Evolutionary conservation across 768 basidiomycete species (phyloP), one percentile per base, ranked within the genome.

Genomic region (Termitomyces sp.): DNA sequence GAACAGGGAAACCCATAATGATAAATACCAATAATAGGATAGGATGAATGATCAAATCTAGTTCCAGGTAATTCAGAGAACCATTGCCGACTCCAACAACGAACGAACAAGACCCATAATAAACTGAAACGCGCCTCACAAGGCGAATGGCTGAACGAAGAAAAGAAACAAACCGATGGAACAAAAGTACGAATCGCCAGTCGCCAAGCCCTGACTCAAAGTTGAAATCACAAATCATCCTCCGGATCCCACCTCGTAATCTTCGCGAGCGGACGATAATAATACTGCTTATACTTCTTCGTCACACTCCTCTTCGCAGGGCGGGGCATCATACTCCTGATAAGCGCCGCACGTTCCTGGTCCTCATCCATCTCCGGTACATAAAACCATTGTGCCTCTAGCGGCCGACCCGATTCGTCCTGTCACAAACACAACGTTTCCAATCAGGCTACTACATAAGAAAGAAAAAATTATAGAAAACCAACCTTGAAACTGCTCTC

Each of bases 241-340:
- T 90, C 87, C 1, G 80, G 74, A 68, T 90, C 87, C 87, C 87
- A 90, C 63, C 82, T 73, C 44, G 82, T 80, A 23, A 86, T 83
- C 71, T 87, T 90, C 31, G 73, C 85, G 58, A 91, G 70, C 9
- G 89, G 89, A 30, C 78, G 77, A 72, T 84, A 91, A 70, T 91
- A 92, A 71, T 92, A 92, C 67, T 89, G 86, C 68, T 91, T 91
- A 59, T 86, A 87, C 71, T 89, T 86, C 78, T 86, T 90, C 67
- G 88, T 91, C 70, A 83, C 87, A 47, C 72, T 84, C 53, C 89
- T 73, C 71, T 90, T 91, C 54, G 77, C 86, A 21, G 84, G 79
- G 14, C 86, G 81, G 1, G 87, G 87, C 87, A 89, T 88, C 76
- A 89, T 83, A 58, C 82, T 84, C 64, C 75, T 69, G 55, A 91